Conservation (phyloP, 257 asterid species). For the Verbascum thapsus region DNA sequence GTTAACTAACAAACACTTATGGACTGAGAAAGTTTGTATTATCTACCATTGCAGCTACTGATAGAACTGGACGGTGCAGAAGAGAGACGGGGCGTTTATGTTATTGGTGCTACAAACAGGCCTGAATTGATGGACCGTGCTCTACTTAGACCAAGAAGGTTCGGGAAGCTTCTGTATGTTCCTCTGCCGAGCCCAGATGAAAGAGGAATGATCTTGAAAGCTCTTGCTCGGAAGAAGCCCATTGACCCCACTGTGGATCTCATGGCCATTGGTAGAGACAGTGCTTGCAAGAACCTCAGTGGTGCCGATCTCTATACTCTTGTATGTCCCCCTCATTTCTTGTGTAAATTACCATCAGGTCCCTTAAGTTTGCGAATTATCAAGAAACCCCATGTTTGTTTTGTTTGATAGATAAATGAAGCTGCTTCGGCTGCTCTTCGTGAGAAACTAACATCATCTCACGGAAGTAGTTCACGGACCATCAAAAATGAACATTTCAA, state of each 20-base stretch:
- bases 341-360: neutral
- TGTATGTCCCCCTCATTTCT: conserved; percentile 51
- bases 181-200: conserved; percentile 85
- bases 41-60: conserved; percentile 60
- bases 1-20: conserved; percentile 16
- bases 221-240: conserved; percentile 68
- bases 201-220: conserved; percentile 75
- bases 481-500: conserved; percentile 63
- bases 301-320: conserved; percentile 83
- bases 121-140: conserved; percentile 89
- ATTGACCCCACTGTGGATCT: conserved; percentile 64
- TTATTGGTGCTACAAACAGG: conserved; percentile 93
- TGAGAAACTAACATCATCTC: conserved; percentile 41
- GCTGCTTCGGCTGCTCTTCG: conserved; percentile 66
- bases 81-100: conserved; percentile 67
- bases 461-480: conserved; percentile 32
- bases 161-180: conserved; percentile 73
- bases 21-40: conserved; percentile 7
- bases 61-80: conserved; percentile 88
- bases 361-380: too few species aligned
- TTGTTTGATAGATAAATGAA: conserved; percentile 50
- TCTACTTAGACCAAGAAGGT: conserved; percentile 83
- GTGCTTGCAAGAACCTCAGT: conserved; percentile 64
- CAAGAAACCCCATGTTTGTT: too few species aligned
- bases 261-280: conserved; percentile 60